Evolutionary conservation across 2,329 filamentous ascomycete species (phyloP), one percentile per base, ranked within the genome.

Genomic region (Thielaviopsis ethacetica): DNA sequence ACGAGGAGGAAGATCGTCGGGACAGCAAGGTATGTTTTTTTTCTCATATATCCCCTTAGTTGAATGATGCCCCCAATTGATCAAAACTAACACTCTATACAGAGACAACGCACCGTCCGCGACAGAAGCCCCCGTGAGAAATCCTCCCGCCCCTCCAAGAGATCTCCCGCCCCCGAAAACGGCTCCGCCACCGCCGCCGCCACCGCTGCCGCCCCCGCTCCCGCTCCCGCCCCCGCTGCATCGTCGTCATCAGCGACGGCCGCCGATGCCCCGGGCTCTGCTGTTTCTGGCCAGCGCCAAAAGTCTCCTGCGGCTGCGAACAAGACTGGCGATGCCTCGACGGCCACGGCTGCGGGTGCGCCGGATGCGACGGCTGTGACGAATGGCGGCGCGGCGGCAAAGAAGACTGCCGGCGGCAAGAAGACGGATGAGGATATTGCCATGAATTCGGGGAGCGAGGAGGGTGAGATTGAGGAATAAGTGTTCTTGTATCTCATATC

Each of bases 401-500:
- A 74, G 66, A 83, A 86, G 63, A 75, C 82, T 56, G 75, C 77
- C 54, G 80, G 77, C 59, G 76, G n/a, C 15, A 54, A 58, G 19
- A 54, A 24, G 22, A 27, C 38, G 21, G 60, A 61, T 27, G 54
- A 61, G 6, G 60, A 61, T 50, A 57, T 61, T 24, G 56, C 53
- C 22, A 61, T 90, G 59, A 84, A 87, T 66, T 91, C 87, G 61
- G 93, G 93, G 57, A 96, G 91, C 67, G 93, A 98, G 73, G 93
- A 98, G 72, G 93, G 93, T 57, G 93, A 98, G 74, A 97, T 98
- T 66, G 93, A 95, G 71, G 91, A 97, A 55, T 59, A 58, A n/a
- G 49, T 49, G 54, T 54, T 54, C 30, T 34, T 34, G 30, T n/a
- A 30, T 50, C 12, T 54, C 55, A 38, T 49, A 15, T 56, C 6